A percentile compares a stretch with the other conserved stretches of the same genome.
Evolutionary conservation across 257 asterid species (phyloP).

Genomic region (Vinca minor): DNA sequence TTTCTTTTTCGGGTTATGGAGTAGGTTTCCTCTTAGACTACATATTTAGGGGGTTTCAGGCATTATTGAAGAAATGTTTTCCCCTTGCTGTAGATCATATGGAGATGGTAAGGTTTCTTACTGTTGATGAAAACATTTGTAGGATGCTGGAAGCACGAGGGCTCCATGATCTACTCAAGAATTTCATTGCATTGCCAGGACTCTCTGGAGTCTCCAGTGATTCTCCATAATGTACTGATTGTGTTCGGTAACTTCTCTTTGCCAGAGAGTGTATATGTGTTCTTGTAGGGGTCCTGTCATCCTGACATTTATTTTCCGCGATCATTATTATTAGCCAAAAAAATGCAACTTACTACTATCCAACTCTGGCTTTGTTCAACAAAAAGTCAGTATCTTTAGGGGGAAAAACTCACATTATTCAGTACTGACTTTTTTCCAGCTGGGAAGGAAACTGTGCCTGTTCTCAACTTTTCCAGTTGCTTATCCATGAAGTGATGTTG

Average conservation of each 20-base stretch:
- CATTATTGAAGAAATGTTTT: background rate
- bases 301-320: background rate
- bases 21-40: background rate
- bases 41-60: background rate
- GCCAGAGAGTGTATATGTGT: background rate
- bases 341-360: background rate
- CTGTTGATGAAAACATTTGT: conserved; percentile 35
- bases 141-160: conserved; percentile 43
- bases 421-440: background rate
- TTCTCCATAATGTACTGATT: background rate
- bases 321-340: background rate
- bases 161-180: conserved; percentile 48
- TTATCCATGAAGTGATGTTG: background rate
- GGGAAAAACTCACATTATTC: background rate
- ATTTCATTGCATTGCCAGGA: conserved; percentile 44
- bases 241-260: background rate
- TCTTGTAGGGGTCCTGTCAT: background rate
- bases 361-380: background rate
- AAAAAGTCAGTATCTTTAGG: background rate
- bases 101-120: conserved; percentile 19
- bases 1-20: background rate
- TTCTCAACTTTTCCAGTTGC: background rate
- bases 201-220: conserved; percentile 22
- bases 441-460: background rate
- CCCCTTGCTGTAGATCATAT: background rate